Base-by-base conservation (phyloP, 495 filamentous ascomycete genomes). In the Neurospora sublineolata region DNA sequence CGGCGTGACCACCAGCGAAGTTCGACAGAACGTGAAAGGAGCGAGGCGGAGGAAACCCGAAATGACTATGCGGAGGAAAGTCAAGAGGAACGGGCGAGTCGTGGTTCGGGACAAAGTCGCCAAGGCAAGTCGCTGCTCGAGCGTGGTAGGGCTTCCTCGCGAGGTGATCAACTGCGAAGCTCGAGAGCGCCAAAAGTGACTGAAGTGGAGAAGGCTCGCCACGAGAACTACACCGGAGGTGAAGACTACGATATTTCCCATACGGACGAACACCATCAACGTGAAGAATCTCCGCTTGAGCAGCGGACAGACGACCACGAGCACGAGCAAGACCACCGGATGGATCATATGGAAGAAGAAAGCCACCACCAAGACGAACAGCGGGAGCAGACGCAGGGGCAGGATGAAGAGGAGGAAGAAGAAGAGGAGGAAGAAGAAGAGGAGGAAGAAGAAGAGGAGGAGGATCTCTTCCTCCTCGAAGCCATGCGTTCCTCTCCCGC, bases 381-480 rank as follows among this genome's bases (percentile, higher is more conserved):
- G 5, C n/a, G 33, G 12, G 67, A 69, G 7, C 69, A 69, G 20
- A 60, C 69, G 18, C 68, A 73, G 27, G 73, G 69, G 37, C 33
- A 73, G 5, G 42, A 20, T 14, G 69, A 39, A 41, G 67, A 71
- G 6, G 69, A 73, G 37, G 69, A 73, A 27, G 79, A n/a, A n/a
- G n/a, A n/a, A n/a, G n/a, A 82, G 4, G 42, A 46, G 4, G 81
- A 79, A 3, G 80, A 82, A 5, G 81, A 79, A 1, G 79, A 82
- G 4, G 42, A 46, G 4, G 81, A 79, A 3, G 80, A 82, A 5
- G 81, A 79, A 1, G 79, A 82, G 3, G 80, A 84, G 18, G 77
- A 79, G 9, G 85, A 87, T 74, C 74, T 84, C 3, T 86, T 81
- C 79, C 81, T 80, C n/a, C 67, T 84, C 46, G 83, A 84, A 69